Evolutionary conservation across 352 stramenopile species (phyloP), one percentile per base, ranked within the genome.

Genomic region (Phytophthora megakarya): DNA sequence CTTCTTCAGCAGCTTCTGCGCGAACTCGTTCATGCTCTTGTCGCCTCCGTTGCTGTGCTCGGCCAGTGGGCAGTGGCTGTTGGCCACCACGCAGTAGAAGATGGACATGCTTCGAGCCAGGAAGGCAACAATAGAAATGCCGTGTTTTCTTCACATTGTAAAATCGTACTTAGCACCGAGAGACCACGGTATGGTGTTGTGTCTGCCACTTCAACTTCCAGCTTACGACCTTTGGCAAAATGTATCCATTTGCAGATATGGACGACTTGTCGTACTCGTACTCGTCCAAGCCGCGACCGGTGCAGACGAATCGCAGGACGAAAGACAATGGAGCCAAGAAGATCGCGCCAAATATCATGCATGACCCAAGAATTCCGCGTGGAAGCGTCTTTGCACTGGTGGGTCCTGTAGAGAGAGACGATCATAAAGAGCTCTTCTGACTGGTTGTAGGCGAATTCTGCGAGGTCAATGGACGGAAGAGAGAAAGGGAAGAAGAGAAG

Each of bases 1-100:
- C 67, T 93, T 93, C 78, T 93, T 94, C 39, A 92, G 73, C 64
- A 96, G 73, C 75, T 90, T 90, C 62, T 88, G 78, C 26, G 87
- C 87, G 49, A 96, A 90, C 52, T 96, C 86, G 71, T 75, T 89
- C 84, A 95, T 93, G 67, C 88, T 88, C 68, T 92, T 90, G 69
- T 92, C 80, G 43, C 86, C 85, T 48, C 76, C 80, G 35, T 92
- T 92, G 73, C 84, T 92, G 68, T 85, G 82, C 72, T 96, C 86
- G 16, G 85, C 80, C 52, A 96, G 72, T 55, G 87, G 72, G 40
- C 84, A 93, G 80, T 91, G 63, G 51, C 72, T 75, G 67, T 96
- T 96, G 44, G 86, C 87, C 52, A 96, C 77, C 10, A 96, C 76
- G 64, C 86, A 96, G 78, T 95, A 96, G 68, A 84, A 94, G 71